Base-by-base conservation (phyloP, 164 flowering plant species). In the Magnolia kwangsiensis region DNA sequence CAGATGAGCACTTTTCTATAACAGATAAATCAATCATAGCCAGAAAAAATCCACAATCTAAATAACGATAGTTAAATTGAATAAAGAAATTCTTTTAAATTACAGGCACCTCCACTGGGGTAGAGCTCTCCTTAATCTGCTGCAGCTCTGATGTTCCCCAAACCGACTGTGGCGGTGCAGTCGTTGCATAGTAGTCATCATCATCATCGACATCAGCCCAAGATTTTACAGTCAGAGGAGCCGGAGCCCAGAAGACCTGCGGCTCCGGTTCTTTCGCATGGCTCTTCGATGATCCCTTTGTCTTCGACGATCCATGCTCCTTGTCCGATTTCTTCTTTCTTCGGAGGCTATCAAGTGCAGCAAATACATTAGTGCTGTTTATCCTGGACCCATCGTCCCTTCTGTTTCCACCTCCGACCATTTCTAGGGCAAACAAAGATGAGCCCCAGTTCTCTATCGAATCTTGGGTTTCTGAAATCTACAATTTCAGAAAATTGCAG, bases 121-220 rank as follows among this genome's bases (percentile, higher is more conserved):
- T 67, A 2, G 82, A 27, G 74, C 82, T 80, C 18, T 84, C 91
- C 76, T 87, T 76, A 16, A n/a, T 73, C 72, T 80, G 72, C 58
- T 80, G 78, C 24, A 73, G 72, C 51, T 82, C 84, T 18, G 84
- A 70, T n/a, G 83, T 23, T 61, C 83, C 87, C 94, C 92, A 90
- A 55, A 77, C 83, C 2, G 87, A 19, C 73, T 68, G 87, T 14
- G 91, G 94, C 7, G 95, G 93, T 0, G 95, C 93, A 0, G 91
- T 83, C 55, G 96, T 87, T 49, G 90, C 91, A 69, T 83, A 91
- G 75, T 91, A 93, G 51, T 92, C 98, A 55, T 93, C 98, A 76
- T 92, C 96, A 20, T 92, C 97, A 55, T 91, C 97, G 18, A 91
- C 95, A 82, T 95, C 98, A 7, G 98, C 98, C 98, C 98, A 93